phyloP scores from a whole-genome alignment of 495 filamentous ascomycete genomes.

The Durotheca rogersii region DNA sequence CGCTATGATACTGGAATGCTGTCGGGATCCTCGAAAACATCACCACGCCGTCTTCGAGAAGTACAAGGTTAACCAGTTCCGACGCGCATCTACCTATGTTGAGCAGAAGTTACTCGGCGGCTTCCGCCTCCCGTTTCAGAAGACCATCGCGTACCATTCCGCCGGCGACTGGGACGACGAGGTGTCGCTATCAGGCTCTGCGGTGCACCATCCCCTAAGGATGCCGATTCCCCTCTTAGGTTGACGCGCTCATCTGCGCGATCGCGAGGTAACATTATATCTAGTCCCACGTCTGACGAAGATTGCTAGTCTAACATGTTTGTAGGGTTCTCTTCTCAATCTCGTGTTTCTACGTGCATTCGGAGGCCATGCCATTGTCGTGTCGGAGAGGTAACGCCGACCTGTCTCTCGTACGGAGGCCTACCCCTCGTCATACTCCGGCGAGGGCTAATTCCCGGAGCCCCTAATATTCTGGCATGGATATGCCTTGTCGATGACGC shows the following conservation, averaged over 20 bases:
- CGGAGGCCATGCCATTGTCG: too few relatives aligned
- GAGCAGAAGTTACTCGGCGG: slow-evolving; percentile 66
- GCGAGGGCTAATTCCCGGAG: slow-evolving; percentile 9
- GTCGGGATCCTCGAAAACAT: slow-evolving; percentile 75
- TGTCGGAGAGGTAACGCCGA: too few relatives aligned
- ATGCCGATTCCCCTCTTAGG: slow-evolving; percentile 39
- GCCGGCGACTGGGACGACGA: slow-evolving; percentile 5
- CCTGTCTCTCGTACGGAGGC: slow-evolving; percentile 6
- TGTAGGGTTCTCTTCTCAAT: background rate
- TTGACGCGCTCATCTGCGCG: slow-evolving; percentile 13
- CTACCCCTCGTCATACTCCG: background rate
- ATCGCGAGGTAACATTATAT: background rate
- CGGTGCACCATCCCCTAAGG: slow-evolving; percentile 25
- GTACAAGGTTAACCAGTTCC: slow-evolving; percentile 80
- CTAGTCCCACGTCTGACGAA: background rate
- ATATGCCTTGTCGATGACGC: slow-evolving; percentile 19
- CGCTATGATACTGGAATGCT: slow-evolving; percentile 78
- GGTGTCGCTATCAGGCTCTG: background rate
- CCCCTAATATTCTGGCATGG: slow-evolving; percentile 18
- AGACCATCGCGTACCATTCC: slow-evolving; percentile 2
- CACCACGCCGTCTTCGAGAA: slow-evolving; percentile 88
- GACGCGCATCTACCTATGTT: slow-evolving; percentile 77
- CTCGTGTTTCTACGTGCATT: too few relatives aligned
- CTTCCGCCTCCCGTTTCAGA: slow-evolving; percentile 41
- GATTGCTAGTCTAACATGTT: background rate